These are phyloP conservation scores for Scutellaria baicalensis DNA, from an alignment of 257 asterid genomes.

Conservation along the genomic window DNA sequence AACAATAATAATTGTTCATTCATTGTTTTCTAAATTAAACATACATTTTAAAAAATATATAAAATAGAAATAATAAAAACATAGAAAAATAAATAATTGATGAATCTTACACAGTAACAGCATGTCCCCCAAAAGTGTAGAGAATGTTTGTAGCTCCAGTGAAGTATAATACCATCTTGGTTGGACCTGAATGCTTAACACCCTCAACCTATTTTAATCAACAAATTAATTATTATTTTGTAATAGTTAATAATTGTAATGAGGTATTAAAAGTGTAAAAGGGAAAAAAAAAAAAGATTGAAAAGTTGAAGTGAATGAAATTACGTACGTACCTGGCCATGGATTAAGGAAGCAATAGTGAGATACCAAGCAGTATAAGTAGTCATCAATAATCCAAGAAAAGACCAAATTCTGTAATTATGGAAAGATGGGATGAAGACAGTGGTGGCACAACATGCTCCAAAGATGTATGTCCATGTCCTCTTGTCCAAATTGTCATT, in stretches of 20 bases:
- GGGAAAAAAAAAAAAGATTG: background rate
- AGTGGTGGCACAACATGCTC: slow-evolving; percentile 30
- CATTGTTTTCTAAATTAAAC: too few relatives aligned
- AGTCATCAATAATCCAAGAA: slow-evolving; percentile 45
- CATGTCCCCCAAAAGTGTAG: slow-evolving; percentile 57
- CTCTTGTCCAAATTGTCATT: slow-evolving; percentile 48
- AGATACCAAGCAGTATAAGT: slow-evolving; percentile 52
- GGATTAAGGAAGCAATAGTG: slow-evolving; percentile 39
- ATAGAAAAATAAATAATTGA: too few relatives aligned
- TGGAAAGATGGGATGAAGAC: slow-evolving; percentile 35
- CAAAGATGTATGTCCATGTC: slow-evolving; percentile 33
- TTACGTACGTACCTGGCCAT: too few relatives aligned
- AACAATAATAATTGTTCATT: too few relatives aligned
- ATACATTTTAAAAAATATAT: too few relatives aligned
- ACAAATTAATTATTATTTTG: too few relatives aligned
- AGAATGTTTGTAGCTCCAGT: slow-evolving; percentile 57
- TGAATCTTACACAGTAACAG: slow-evolving; percentile 43
- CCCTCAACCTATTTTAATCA: slow-evolving; percentile 31
- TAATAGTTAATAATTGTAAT: background rate
- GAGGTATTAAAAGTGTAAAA: background rate
- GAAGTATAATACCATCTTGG: slow-evolving; percentile 40
- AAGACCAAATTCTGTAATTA: slow-evolving; percentile 54
- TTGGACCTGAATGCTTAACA: slow-evolving; percentile 46
- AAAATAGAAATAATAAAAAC: too few relatives aligned
- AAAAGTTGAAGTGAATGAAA: too few relatives aligned